Conservation (phyloP, 2,329 filamentous ascomycete species). For the Cordyceps farinosa region DNA sequence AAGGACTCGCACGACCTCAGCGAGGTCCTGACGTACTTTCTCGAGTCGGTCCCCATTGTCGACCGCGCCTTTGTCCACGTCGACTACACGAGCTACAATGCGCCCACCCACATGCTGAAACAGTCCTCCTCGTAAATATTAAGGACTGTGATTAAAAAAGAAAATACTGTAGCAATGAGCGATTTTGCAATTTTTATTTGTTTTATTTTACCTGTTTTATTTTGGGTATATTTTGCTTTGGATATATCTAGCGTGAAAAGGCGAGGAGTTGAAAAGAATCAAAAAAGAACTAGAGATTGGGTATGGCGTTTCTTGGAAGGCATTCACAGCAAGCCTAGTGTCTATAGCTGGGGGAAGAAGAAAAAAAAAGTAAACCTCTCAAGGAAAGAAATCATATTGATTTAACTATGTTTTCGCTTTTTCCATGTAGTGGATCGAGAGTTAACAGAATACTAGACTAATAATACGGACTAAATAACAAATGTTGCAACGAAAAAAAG, state of each 20-base stretch:
- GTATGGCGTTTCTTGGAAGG: background rate
- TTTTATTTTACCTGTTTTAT: background rate
- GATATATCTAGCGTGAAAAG: background rate
- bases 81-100: constrained; percentile 60
- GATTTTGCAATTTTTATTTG: background rate
- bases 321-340: background rate
- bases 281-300: background rate
- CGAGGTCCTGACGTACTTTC: constrained; percentile 76
- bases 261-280: constrained; percentile 5
- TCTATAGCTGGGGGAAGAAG: too few species aligned
- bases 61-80: constrained; percentile 68
- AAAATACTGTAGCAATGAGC: background rate
- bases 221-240: background rate
- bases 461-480: background rate
- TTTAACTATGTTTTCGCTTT: too few species aligned
- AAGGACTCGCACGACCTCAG: constrained; percentile 77
- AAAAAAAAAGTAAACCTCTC: too few species aligned
- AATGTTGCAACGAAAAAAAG: background rate
- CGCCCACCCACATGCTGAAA: constrained; percentile 55
- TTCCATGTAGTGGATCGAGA: background rate
- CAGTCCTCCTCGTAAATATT: constrained; percentile 19
- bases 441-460: background rate
- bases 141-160: background rate
- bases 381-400: too few species aligned
- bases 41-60: constrained; percentile 79